Conservation (phyloP, 2,329 filamentous ascomycete genomes). For the Claviceps sp. region DNA sequence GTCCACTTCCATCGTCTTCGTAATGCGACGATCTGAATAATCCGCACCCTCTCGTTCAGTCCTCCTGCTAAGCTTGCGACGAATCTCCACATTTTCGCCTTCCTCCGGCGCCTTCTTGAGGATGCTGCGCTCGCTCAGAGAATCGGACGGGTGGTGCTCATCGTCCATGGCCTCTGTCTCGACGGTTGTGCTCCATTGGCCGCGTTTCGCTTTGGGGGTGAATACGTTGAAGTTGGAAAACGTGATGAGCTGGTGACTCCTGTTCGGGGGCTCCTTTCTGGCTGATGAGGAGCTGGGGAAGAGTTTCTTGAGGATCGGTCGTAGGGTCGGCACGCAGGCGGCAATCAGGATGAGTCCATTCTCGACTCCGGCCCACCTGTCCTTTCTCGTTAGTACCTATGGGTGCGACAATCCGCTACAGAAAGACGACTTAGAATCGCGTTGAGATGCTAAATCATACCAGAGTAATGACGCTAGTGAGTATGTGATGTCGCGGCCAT, state of each 20-base stretch:
- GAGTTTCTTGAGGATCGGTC: constrained; percentile 4
- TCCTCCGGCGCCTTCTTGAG: background rate
- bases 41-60: background rate
- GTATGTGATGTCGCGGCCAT: constrained; percentile 5
- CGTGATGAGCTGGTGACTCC: constrained; percentile 3
- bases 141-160: background rate
- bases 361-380: constrained; percentile 6
- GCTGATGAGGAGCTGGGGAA: constrained; percentile 2
- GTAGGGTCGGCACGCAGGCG: constrained; percentile 4
- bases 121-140: constrained; percentile 3
- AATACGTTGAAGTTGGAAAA: constrained; percentile 6
- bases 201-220: background rate
- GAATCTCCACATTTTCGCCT: constrained; percentile 2
- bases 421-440: too few relatives aligned
- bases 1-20: constrained; percentile 4
- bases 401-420: background rate
- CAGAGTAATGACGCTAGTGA: constrained; percentile 4
- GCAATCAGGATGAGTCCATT: constrained; percentile 5
- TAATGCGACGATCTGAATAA: background rate
- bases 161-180: constrained; percentile 1
- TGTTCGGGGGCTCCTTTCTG: background rate
- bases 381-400: background rate
- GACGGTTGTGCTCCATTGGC: constrained; percentile 5
- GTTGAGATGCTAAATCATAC: background rate
- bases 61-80: background rate